Evolutionary conservation across 257 asterid species (phyloP), one percentile per base, ranked within the genome.

Genomic region (Gynochthodes officinalis): DNA sequence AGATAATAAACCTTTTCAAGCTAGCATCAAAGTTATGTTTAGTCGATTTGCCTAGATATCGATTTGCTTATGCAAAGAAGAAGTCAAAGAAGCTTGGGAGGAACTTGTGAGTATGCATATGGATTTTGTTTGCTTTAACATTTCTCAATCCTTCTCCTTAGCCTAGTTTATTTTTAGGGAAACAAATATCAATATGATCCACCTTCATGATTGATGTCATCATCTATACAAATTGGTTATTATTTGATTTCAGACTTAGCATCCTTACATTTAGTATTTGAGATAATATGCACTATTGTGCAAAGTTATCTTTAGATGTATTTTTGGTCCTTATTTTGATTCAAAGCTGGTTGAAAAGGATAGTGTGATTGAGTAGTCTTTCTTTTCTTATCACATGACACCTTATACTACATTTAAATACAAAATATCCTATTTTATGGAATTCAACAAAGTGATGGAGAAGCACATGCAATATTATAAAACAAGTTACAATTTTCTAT

Each of bases 31-130:
- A 90, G 82, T 82, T 89, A 32, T 81, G 86, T 77, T 80, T 95
- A 82, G 99, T 95, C 49, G 99, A 95, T 84, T 86, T 95, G 89
- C 97, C 99, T 73, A 98, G 98, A 75, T 95, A 95, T 79, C 98
- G 99, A 73, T 95, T 95, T 89, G 97, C 98, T 48, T 95, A 85
- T 86, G 99, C 98, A 32, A 92, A 82, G 98, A 90, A 75, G 98
- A 92, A 73, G 96, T 88, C 76, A 95, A 95, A 85, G 99, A 95
- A 81, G 84, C 93, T 68, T 95, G 99, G 99, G 94, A 95, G 82
- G 98, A 92, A 68, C 97, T 95, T 77, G 99, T 95, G 83, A 92
- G 99, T 85, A 55, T 53, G 65, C 80, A 40, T 55, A 77, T 43
- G 72, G 77, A 64, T 70, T 74, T 76, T 46, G 25, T 60, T 16